These are phyloP conservation scores for Porcisia deanei DNA, from an alignment of 208 protist genomes.

Conservation along the genomic window DNA sequence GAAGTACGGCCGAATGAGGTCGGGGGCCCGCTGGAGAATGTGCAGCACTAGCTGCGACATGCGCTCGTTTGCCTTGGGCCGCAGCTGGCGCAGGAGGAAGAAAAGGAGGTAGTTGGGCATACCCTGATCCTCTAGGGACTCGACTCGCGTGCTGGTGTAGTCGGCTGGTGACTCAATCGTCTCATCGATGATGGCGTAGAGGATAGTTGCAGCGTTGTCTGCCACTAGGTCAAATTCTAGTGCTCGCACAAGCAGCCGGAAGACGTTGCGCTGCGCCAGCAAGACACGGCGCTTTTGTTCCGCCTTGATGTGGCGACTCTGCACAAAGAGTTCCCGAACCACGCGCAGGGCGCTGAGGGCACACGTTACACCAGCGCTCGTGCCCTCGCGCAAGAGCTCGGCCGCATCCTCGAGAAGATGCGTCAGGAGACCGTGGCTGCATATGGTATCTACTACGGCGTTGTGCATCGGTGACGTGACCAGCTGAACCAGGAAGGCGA, in stretches of 20 bases:
- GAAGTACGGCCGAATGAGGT: slow-evolving; percentile 90
- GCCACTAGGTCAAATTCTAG: slow-evolving; percentile 67
- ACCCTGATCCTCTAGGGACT: slow-evolving; percentile 71
- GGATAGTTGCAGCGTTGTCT: slow-evolving; percentile 55
- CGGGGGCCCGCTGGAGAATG: slow-evolving; percentile 76
- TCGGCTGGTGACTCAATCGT: slow-evolving; percentile 79
- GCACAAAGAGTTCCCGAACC: slow-evolving; percentile 71
- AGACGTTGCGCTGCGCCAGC: slow-evolving; percentile 78
- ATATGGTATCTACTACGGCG: slow-evolving; percentile 36
- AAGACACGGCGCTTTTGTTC: slow-evolving; percentile 66
- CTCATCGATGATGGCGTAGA: slow-evolving; percentile 70
- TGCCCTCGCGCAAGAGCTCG: slow-evolving; percentile 82
- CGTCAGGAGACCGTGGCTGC: slow-evolving; percentile 78
- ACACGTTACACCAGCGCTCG: slow-evolving; percentile 48
- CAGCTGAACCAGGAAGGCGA: slow-evolving; percentile 74
- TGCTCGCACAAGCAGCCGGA: slow-evolving; percentile 81
- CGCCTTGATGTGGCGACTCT: slow-evolving; percentile 40
- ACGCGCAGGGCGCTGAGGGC: slow-evolving; percentile 54
- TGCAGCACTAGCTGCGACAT: slow-evolving; percentile 65
- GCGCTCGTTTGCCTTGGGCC: slow-evolving; percentile 62
- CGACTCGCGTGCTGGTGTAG: slow-evolving; percentile 73
- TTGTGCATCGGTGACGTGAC: slow-evolving; percentile 52
- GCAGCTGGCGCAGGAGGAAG: slow-evolving; percentile 82
- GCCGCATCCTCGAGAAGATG: slow-evolving; percentile 84
- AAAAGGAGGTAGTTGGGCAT: slow-evolving; percentile 93